Base-by-base conservation (phyloP, 2,329 filamentous ascomycete species). In the Zymoseptoria pseudotritici region DNA sequence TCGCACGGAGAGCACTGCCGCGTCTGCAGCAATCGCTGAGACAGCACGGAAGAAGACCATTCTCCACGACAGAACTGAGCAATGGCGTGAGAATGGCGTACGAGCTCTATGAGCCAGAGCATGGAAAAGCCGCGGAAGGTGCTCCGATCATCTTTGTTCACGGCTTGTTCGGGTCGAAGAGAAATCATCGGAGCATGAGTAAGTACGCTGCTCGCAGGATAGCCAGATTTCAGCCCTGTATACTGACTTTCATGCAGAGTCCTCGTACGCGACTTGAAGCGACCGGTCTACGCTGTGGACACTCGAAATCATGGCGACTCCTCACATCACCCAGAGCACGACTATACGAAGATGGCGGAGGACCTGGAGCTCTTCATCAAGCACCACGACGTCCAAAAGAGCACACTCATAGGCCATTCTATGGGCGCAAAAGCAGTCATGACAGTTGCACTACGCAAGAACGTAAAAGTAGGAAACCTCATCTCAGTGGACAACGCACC, bases 371-470 rank as follows among this genome's bases (percentile, higher is more conserved):
- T 82, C 52, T 97, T 97, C 73, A 87, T 97, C 58, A 68, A 80
- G 4, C 77, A 88, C 58, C 87, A 95, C 73, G 78, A 80, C 3
- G 77, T 97, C n/a, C 77, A 82, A 52, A 78, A 88, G 26, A 80
- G 87, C 1, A 91, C 89, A 0, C 77, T 97, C 26, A 94, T 97
- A 69, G 93, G 93, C 0, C 94, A 97, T 76, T 96, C 91, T 1
- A 97, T 97, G 93, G 93, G 94, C 64, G 93, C 93, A 53, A 97
- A 97, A 79, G 86, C 88, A 1, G 91, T 90, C 67, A 97, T 97
- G 93, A 81, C 88, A 0, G 79, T 97, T 60, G 91, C 91, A 3
- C 82, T 97, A 42, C 79, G 82, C 51, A 81, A 84, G 0, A 90
- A 90, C 0, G 78, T 83, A 5, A 77, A 86, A 2, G 81, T 96